A percentile compares a stretch with the other conserved stretches of the same genome.
Conservation (phyloP, 2,329 filamentous ascomycete genomes). For the Paracoccidioides lutzii region DNA sequence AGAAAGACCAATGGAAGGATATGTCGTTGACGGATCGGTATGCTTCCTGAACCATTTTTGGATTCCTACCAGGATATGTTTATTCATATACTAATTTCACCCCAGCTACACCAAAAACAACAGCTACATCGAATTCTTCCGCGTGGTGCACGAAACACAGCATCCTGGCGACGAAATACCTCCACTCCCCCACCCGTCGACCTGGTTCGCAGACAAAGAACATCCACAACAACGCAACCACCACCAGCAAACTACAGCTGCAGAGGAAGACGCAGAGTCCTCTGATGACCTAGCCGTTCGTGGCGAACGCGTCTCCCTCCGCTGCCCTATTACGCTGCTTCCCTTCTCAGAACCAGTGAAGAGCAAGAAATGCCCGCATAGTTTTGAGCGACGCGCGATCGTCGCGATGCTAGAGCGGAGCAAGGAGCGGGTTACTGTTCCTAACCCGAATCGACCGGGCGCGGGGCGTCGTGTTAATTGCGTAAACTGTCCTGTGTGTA, state of each 20-base stretch:
- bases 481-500: slow-evolving; percentile 33
- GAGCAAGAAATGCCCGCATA: slow-evolving; percentile 38
- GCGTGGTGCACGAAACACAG: slow-evolving; percentile 48
- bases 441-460: slow-evolving; percentile 7
- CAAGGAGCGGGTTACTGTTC: slow-evolving; percentile 10
- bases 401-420: slow-evolving; percentile 30
- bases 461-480: slow-evolving; percentile 13
- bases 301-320: slow-evolving; percentile 32
- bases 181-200: slow-evolving; percentile 42
- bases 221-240: slow-evolving; percentile 17
- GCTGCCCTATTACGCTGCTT: slow-evolving; percentile 37
- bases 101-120: slow-evolving; percentile 45
- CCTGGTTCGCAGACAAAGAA: slow-evolving; percentile 45
- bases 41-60: slow-evolving; percentile 1
- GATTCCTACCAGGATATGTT: background rate
- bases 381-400: slow-evolving; percentile 37
- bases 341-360: slow-evolving; percentile 35
- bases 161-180: slow-evolving; percentile 40
- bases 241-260: slow-evolving; percentile 14
- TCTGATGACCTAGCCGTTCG: slow-evolving; percentile 36
- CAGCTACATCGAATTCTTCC: slow-evolving; percentile 48
- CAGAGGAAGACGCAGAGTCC: background rate
- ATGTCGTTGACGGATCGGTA: slow-evolving; percentile 33
- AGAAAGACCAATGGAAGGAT: slow-evolving; percentile 23
- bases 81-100: slow-evolving; percentile 9